These are phyloP conservation scores for Pholiota adiposa DNA, from an alignment of 1,284 basidiomycete species.

Conservation along the genomic window DNA sequence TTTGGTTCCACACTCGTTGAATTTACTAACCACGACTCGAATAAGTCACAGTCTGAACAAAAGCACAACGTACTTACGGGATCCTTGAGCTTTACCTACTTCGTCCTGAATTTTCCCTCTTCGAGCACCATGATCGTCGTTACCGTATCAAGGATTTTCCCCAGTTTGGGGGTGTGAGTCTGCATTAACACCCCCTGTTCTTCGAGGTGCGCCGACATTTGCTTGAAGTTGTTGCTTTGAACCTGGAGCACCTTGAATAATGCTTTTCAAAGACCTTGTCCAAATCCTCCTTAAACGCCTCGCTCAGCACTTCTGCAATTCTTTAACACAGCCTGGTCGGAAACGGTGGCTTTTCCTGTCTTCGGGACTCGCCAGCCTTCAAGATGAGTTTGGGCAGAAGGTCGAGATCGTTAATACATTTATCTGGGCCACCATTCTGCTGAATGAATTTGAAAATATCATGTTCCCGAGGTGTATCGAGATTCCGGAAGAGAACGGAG, in stretches of 20 bases:
- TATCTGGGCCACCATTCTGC: slow-evolving; percentile 31
- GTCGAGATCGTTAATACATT: slow-evolving; percentile 26
- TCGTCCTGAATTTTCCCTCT: slow-evolving; percentile 14
- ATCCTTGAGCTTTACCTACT: slow-evolving; percentile 20
- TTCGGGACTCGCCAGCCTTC: slow-evolving; percentile 29
- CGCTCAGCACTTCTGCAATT: slow-evolving; percentile 12
- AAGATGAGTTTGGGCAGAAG: slow-evolving; percentile 27
- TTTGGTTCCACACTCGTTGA: slow-evolving; percentile 28
- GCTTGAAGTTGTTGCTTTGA: slow-evolving; percentile 19
- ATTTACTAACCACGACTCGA: slow-evolving; percentile 25
- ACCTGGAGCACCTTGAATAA: slow-evolving; percentile 18
- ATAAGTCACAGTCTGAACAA: background rate
- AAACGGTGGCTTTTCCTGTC: slow-evolving; percentile 6
- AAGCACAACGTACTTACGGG: slow-evolving; percentile 8
- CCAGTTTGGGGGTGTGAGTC: slow-evolving; percentile 12
- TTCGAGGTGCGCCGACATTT: slow-evolving; percentile 13
- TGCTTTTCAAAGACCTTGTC: slow-evolving; percentile 19
- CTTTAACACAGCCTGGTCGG: slow-evolving; percentile 12
- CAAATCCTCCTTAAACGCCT: slow-evolving; percentile 16
- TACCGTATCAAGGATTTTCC: slow-evolving; percentile 15
- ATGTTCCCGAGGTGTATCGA: slow-evolving; percentile 32
- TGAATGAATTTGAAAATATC: slow-evolving; percentile 34
- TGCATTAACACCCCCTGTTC: slow-evolving; percentile 15
- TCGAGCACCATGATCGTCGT: slow-evolving; percentile 20
- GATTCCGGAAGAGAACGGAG: slow-evolving; percentile 26